Conservation (phyloP, 495 filamentous ascomycete species). For the Penicillium pancosmium region DNA sequence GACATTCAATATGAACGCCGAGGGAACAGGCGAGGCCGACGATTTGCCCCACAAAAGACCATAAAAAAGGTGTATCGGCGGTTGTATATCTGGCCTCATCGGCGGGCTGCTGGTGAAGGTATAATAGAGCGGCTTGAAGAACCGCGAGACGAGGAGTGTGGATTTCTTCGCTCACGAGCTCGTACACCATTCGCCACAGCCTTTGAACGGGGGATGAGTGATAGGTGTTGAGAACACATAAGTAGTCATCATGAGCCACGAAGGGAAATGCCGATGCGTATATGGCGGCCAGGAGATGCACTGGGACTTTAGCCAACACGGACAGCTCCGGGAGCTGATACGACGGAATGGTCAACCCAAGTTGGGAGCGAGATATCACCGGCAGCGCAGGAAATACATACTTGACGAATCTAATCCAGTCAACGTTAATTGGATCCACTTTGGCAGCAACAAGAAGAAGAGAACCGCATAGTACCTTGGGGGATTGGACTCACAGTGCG, state of each 20-base stretch:
- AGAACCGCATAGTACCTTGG: no score
- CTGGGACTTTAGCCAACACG: constrained; percentile 26
- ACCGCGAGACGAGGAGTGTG: constrained; percentile 38
- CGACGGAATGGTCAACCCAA: constrained; percentile 22
- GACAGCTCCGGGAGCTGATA: constrained; percentile 24
- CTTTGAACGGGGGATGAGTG: constrained; percentile 28
- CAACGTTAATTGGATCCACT: not conserved
- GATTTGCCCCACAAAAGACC: constrained; percentile 40
- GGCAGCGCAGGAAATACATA: constrained; percentile 37
- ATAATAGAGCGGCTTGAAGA: constrained; percentile 38
- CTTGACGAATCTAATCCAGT: constrained; percentile 30
- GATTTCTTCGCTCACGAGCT: constrained; percentile 37
- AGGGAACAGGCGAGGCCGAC: constrained; percentile 48
- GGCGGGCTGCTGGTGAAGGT: constrained; percentile 31
- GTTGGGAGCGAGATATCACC: constrained; percentile 33
- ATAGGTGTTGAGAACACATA: constrained; percentile 36
- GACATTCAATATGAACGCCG: constrained; percentile 84
- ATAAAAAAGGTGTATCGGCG: constrained; percentile 38
- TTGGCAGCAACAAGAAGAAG: not conserved
- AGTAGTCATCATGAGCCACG: constrained; percentile 33
- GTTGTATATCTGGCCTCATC: constrained; percentile 22
- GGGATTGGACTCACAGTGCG: constrained; percentile 23
- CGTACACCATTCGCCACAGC: constrained; percentile 39
- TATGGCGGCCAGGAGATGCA: constrained; percentile 38
- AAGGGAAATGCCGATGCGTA: constrained; percentile 42